Evolutionary conservation across 495 filamentous ascomycete genomes (phyloP).

Genomic region (Penicillium diatomitis): DNA sequence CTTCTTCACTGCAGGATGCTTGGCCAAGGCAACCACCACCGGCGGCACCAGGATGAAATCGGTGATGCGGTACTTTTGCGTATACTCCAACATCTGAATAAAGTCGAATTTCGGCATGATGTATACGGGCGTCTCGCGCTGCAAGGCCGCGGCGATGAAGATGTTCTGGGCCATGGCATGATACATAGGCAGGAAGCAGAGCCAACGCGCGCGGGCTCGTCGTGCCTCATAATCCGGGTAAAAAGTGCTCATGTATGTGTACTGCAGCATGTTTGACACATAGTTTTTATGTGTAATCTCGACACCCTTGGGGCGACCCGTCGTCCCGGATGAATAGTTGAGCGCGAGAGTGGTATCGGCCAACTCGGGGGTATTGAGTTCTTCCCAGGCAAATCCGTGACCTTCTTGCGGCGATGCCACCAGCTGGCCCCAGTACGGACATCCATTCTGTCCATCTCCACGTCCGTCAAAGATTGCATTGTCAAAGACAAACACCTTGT

Average conservation of each 20-base stretch:
- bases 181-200: slow-evolving; percentile 68
- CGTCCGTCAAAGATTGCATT: slow-evolving; percentile 33
- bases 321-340: slow-evolving; percentile 73
- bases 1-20: slow-evolving; percentile 52
- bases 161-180: slow-evolving; percentile 52
- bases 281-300: slow-evolving; percentile 69
- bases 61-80: slow-evolving; percentile 62
- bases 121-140: slow-evolving; percentile 45
- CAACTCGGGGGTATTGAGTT: slow-evolving; percentile 26
- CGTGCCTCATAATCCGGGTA: slow-evolving; percentile 37
- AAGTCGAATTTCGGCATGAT: slow-evolving; percentile 72
- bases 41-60: slow-evolving; percentile 55
- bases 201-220: slow-evolving; percentile 23
- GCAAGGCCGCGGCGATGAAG: slow-evolving; percentile 35
- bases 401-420: slow-evolving; percentile 36
- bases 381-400: slow-evolving; percentile 34
- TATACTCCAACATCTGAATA: slow-evolving; percentile 54
- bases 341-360: slow-evolving; percentile 43
- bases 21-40: slow-evolving; percentile 62
- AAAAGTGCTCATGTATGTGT: slow-evolving; percentile 35
- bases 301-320: slow-evolving; percentile 77
- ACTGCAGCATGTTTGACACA: slow-evolving; percentile 57
- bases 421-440: slow-evolving; percentile 42
- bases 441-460: slow-evolving; percentile 28
- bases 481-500: slow-evolving; percentile 42